These are phyloP conservation scores for Sclerotinia borealis DNA, from an alignment of 2,329 filamentous ascomycete genomes.

Conservation along the genomic window DNA sequence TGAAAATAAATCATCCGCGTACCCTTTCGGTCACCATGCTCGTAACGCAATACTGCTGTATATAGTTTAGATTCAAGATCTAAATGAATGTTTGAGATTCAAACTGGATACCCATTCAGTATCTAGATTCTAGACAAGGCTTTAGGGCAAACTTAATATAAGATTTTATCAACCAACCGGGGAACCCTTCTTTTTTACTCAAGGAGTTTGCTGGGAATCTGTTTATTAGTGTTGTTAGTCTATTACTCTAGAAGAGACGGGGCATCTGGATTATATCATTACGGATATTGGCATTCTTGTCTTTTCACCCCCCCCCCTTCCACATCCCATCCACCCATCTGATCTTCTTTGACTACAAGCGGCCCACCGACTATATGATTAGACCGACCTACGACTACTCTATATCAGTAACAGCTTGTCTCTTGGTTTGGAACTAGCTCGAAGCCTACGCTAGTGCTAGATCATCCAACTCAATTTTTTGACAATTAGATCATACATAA, in stretches of 20 bases:
- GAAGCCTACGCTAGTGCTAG: background rate
- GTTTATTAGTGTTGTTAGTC: background rate
- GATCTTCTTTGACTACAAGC: background rate
- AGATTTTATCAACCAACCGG: background rate
- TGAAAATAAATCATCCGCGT: background rate
- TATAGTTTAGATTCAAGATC: background rate
- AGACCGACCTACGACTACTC: background rate
- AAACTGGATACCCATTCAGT: no score
- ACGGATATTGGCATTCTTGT: background rate
- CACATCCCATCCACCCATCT: background rate
- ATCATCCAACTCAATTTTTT: background rate
- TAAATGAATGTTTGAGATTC: background rate
- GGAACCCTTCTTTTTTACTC: background rate
- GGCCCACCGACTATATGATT: background rate
- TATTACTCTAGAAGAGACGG: background rate
- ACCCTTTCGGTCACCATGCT: background rate
- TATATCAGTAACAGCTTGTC: background rate
- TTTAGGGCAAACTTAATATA: background rate
- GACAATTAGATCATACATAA: slow-evolving; percentile 6
- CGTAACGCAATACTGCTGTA: background rate
- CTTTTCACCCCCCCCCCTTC: no score
- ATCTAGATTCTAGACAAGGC: background rate
- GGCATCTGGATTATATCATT: background rate
- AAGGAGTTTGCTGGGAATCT: background rate
- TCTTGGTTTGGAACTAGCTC: background rate